Conservation (phyloP, 192 early-diverging fungal species). For the Coemansia sp. region DNA sequence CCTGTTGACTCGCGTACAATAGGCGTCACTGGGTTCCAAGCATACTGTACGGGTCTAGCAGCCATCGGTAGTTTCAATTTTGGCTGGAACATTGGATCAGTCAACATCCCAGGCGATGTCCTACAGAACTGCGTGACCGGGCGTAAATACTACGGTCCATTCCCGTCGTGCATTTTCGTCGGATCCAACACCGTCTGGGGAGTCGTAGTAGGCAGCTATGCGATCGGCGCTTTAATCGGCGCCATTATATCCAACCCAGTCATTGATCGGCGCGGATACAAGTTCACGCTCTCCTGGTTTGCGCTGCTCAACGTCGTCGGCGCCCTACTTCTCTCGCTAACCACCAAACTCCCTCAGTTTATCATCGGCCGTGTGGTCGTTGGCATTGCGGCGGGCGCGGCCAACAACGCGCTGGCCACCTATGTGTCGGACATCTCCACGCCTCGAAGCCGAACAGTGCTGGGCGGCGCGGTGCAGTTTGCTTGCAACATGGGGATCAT, state of each 20-base stretch:
- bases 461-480: slow-evolving; percentile 78
- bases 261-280: slow-evolving; percentile 63
- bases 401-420: slow-evolving; percentile 61
- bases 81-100: slow-evolving; percentile 59
- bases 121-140: slow-evolving; percentile 57
- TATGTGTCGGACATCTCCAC: slow-evolving; percentile 84
- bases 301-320: slow-evolving; percentile 72
- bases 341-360: slow-evolving; percentile 66
- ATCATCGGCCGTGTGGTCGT: slow-evolving; percentile 72
- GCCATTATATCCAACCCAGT: slow-evolving; percentile 63
- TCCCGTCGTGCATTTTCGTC: slow-evolving; percentile 48
- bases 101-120: slow-evolving; percentile 62
- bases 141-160: slow-evolving; percentile 50
- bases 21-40: slow-evolving; percentile 50
- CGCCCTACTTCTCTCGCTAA: slow-evolving; percentile 63
- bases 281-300: slow-evolving; percentile 65
- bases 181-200: slow-evolving; percentile 59
- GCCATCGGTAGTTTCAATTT: slow-evolving; percentile 58
- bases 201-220: slow-evolving; percentile 60
- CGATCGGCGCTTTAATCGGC: slow-evolving; percentile 70
- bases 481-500: slow-evolving; percentile 80
- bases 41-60: slow-evolving; percentile 45
- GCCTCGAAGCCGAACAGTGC: slow-evolving; percentile 63
- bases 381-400: slow-evolving; percentile 74
- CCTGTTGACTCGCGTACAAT: slow-evolving; percentile 48